Base-by-base conservation (phyloP, 306 rosid species). In the Oemleria cerasiformis region DNA sequence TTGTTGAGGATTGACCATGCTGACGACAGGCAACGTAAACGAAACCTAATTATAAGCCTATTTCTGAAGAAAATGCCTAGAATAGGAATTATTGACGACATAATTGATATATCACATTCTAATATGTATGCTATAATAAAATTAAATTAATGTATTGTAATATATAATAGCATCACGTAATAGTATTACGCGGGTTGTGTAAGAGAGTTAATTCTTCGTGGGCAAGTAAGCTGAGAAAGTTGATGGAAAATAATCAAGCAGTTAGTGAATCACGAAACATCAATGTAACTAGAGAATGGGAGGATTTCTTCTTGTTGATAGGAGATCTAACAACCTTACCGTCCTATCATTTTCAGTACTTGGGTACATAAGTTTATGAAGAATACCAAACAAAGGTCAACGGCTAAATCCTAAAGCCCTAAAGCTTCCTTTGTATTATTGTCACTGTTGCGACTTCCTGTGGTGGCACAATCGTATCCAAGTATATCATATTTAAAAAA, bases 291-390 rank as follows among this genome's bases (percentile, higher is more conserved):
- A 53, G 77, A 58, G 55, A 42, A 67, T 39, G 56, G 19, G 15
- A 59, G 42, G 19, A 48, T 82, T 75, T 71, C 48, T 41, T 59
- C 36, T 71, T 73, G 80, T 78, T 74, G 88, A 86, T 86, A 63
- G 84, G 75, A 75, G 71, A 83, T 82, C 61, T 81, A 80, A 82
- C 91, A 68, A 77, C 85, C 78, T 45, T 84, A 88, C 89, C 84
- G 65, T 42, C 85, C 82, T n/a, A 25, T 84, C 75, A 42, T 77
- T 75, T 65, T 2, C 73, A 43, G 36, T n/a, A 50, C 0, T 36
- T 59, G 19, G 42, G 63, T 9, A 17, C 25, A 30, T 30, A 30
- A 30, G 36, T 30, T 15, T 20, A 19, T 25, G 19, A 42, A 63
- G 34, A 62, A 36, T 47, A 67, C 50, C 58, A 51, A 73, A 71